Base-by-base conservation (phyloP, 1,284 basidiomycete genomes). In the Puccinia triticina region DNA sequence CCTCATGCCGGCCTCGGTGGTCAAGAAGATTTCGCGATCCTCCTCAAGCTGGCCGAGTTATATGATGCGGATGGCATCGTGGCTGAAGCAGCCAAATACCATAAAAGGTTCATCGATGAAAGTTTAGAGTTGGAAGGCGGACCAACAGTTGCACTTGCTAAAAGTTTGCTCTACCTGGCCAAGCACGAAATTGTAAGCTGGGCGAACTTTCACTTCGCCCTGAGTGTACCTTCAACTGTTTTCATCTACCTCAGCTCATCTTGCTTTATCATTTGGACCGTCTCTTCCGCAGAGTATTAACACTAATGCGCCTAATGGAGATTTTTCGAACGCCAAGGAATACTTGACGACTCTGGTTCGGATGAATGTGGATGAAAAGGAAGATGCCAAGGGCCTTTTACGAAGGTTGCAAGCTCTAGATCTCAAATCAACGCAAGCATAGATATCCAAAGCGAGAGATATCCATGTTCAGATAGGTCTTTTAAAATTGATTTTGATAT, bases 351-450 rank as follows among this genome's bases (percentile, higher is more conserved):
- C 72, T 32, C 48, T 82, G n/a, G 48, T 75, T 66, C 69, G 80
- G 26, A 82, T 82, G 80, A 82, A 82, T 75, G 80, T 82, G 23
- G 80, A 74, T 46, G 80, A 82, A 46, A 82, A 82, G 67, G 80
- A 82, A 61, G 80, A 82, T 21, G 80, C 80, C 18, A 74, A 82
- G 71, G 48, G n/a, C 34, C 71, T 82, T 46, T 75, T 82, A 26
- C 43, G 61, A 66, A 82, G 40, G 32, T 29, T 82, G 32, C 80
- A 75, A 75, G 29, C 57, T n/a, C 26, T 75, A 26, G 80, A 82
- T 26, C 50, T 43, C 23, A 59, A 78, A 67, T 29, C 75, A 48
- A 48, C 75, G 18, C 29, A 37, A 2, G 11, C 43, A 48, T 69
- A 32, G 26, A 69, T 18, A 69, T 69, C 23, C 64, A 61, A 16